phyloP scores from a whole-genome alignment of 257 asterid genomes.

The Jaltomata sinuosa region DNA sequence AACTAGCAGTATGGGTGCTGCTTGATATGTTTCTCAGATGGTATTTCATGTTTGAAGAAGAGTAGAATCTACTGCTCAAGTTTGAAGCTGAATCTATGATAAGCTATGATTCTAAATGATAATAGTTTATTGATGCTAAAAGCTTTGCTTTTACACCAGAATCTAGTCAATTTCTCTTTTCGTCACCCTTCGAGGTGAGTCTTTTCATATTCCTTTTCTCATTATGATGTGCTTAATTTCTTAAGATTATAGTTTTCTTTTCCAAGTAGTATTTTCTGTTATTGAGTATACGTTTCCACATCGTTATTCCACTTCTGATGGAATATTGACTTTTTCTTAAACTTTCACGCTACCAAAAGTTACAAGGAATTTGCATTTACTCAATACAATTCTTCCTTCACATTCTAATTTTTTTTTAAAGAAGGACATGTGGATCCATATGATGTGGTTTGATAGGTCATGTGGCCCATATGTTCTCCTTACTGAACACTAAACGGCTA shows the following conservation, averaged over 20 bases:
- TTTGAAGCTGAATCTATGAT: not conserved
- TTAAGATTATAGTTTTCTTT: not conserved
- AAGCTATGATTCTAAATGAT: not conserved
- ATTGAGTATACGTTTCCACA: not conserved
- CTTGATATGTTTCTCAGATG: not conserved
- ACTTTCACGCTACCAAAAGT: not conserved
- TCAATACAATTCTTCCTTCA: not conserved
- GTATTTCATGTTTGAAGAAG: not conserved
- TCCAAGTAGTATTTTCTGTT: not conserved
- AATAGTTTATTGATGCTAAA: not conserved
- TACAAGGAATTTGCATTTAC: not conserved
- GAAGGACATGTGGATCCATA: not conserved
- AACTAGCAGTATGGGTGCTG: not conserved
- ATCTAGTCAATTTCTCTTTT: not conserved
- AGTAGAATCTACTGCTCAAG: not conserved
- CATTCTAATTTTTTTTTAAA: not conserved
- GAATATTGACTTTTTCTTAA: not conserved
- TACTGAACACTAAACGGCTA: not conserved
- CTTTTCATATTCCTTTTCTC: not conserved
- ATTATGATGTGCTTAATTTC: not conserved
- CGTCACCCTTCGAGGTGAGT: not conserved
- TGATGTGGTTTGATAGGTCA: not conserved
- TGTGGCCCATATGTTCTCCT: not conserved
- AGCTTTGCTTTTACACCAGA: not conserved
- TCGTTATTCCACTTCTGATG: not conserved